These are phyloP conservation scores for Pythium myriotylum DNA, from an alignment of 352 stramenopile genomes.

Conservation along the genomic window DNA sequence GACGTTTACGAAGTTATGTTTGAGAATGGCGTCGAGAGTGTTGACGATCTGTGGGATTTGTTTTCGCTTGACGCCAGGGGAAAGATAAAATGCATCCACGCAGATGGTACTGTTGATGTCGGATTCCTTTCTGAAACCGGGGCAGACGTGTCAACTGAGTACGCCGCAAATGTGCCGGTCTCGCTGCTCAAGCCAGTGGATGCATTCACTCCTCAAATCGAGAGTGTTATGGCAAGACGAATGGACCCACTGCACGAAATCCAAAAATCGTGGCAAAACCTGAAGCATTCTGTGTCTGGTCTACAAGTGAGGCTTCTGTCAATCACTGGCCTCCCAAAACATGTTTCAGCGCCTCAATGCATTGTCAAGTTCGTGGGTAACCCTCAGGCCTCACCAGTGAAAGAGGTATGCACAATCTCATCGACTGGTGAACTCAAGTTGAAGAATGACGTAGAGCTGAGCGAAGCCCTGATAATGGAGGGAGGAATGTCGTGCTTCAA, in stretches of 20 bases:
- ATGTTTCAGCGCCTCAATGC: slow-evolving; percentile 34
- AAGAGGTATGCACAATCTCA: background rate
- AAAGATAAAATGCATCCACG: slow-evolving; percentile 47
- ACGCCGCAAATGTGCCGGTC: slow-evolving; percentile 30
- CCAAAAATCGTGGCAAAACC: slow-evolving; percentile 24
- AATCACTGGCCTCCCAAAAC: slow-evolving; percentile 40
- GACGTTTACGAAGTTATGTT: slow-evolving; percentile 62
- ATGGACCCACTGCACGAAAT: slow-evolving; percentile 31
- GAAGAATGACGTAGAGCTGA: background rate
- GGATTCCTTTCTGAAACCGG: slow-evolving; percentile 24
- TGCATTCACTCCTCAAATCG: slow-evolving; percentile 35
- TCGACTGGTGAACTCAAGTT: slow-evolving; percentile 13
- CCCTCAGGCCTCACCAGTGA: slow-evolving; percentile 10
- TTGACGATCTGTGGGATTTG: slow-evolving; percentile 60
- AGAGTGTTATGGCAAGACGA: slow-evolving; percentile 42
- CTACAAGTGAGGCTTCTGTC: slow-evolving; percentile 56
- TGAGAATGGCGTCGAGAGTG: slow-evolving; percentile 55
- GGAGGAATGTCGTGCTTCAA: slow-evolving; percentile 4
- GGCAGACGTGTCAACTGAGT: slow-evolving; percentile 12
- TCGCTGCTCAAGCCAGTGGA: slow-evolving; percentile 51
- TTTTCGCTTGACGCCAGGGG: slow-evolving; percentile 64
- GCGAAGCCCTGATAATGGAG: background rate
- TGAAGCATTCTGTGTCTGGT: slow-evolving; percentile 44
- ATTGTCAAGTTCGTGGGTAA: slow-evolving; percentile 56
- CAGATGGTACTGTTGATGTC: slow-evolving; percentile 63